Conservation (phyloP, 768 basidiomycete genomes). For the Podaxis sp. region DNA sequence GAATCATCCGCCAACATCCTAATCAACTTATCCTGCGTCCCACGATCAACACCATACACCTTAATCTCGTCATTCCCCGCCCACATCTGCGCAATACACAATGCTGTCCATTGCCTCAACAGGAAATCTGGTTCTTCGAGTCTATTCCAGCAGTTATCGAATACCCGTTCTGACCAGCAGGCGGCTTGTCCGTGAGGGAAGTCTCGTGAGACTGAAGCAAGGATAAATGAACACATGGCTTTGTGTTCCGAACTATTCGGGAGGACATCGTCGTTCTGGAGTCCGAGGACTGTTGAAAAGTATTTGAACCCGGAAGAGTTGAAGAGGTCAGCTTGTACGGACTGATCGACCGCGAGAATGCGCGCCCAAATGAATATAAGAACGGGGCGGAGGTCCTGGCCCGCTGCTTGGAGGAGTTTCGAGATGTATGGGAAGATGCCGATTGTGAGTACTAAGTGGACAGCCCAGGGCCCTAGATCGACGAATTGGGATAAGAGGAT, state of each 20-base stretch:
- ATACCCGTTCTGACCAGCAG: constrained; percentile 78
- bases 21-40: constrained; percentile 82
- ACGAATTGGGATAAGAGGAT: constrained; percentile 97
- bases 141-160: constrained; percentile 83
- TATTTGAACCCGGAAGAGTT: constrained; percentile 84
- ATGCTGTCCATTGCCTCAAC: constrained; percentile 88
- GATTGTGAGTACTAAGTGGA: constrained; percentile 91
- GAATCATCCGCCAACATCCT: constrained; percentile 80
- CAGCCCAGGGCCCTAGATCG: constrained; percentile 98
- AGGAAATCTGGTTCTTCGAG: constrained; percentile 90
- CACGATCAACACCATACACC: constrained; percentile 73
- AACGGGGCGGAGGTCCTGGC: constrained; percentile 93
- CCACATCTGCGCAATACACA: constrained; percentile 97
- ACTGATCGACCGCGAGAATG: constrained; percentile 93
- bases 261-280: constrained; percentile 68
- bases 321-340: constrained; percentile 87
- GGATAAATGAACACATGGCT: constrained; percentile 98
- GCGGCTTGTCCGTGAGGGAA: constrained; percentile 85
- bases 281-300: constrained; percentile 75
- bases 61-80: constrained; percentile 90
- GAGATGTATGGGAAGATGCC: constrained; percentile 99
- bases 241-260: constrained; percentile 95
- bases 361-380: constrained; percentile 99
- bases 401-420: constrained; percentile 92
- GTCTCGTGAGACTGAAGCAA: constrained; percentile 87